Conservation (phyloP, 1,284 basidiomycete genomes). For the Cutaneotrichosporon daszewskae region DNA sequence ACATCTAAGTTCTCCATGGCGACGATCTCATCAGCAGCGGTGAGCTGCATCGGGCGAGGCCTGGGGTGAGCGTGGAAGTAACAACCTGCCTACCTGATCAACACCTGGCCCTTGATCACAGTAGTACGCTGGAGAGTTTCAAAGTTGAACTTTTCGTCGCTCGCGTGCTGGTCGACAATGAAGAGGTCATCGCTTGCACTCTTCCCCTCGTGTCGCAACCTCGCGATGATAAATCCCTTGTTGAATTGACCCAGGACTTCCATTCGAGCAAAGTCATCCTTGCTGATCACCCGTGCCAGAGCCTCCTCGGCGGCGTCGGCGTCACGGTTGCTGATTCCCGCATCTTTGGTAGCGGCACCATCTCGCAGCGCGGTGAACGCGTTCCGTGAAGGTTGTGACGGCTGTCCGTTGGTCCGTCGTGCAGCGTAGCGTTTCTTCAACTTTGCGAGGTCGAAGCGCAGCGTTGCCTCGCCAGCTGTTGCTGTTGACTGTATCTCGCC, state of each 20-base stretch:
- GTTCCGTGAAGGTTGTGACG: conserved; percentile 15
- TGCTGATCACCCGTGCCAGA: conserved; percentile 78
- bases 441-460: conserved; percentile 34
- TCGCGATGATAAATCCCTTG: conserved; percentile 85
- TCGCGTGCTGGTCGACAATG: conserved; percentile 63
- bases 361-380: conserved; percentile 22
- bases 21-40: conserved; percentile 82
- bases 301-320: conserved; percentile 62
- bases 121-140: conserved; percentile 86
- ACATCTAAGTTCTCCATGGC: conserved; percentile 80
- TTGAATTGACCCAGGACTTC: conserved; percentile 91
- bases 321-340: conserved; percentile 59
- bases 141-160: conserved; percentile 94
- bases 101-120: conserved; percentile 74
- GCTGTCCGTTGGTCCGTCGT: not conserved
- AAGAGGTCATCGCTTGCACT: conserved; percentile 74
- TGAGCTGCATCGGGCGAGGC: conserved; percentile 71
- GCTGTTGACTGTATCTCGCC: conserved; percentile 34
- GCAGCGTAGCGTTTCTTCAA: conserved; percentile 23
- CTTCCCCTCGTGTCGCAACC: conserved; percentile 50
- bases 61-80: conserved; percentile 48
- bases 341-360: conserved; percentile 38
- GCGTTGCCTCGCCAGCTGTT: conserved; percentile 31
- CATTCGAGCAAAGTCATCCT: conserved; percentile 82
- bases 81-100: conserved; percentile 62